Conservation (phyloP, 73 alveolate genomes). For the Effrenium voratum region DNA sequence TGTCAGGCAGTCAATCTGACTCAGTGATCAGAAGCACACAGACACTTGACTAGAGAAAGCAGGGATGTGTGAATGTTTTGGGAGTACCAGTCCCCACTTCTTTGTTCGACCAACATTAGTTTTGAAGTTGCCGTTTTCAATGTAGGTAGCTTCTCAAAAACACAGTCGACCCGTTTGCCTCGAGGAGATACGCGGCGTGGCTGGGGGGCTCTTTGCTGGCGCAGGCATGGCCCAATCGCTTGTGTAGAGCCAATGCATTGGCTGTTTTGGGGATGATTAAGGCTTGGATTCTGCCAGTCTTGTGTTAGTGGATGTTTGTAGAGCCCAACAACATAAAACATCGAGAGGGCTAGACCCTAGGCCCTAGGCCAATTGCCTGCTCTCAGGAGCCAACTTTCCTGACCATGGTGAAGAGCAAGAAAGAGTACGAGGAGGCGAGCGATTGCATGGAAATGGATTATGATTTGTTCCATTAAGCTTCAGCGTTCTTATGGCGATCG, state of each 20-base stretch:
- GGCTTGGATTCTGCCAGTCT: neutral
- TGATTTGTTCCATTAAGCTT: neutral
- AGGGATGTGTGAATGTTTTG: too few species aligned
- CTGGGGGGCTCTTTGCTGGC: slow-evolving; percentile 72
- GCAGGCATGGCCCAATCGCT: slow-evolving; percentile 4
- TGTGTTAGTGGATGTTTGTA: neutral
- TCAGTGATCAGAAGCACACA: too few species aligned
- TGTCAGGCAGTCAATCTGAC: too few species aligned
- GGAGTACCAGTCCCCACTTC: too few species aligned
- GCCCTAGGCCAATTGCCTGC: too few species aligned
- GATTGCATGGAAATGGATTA: neutral
- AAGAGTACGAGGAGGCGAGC: slow-evolving; percentile 71
- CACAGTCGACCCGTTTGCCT: too few species aligned
- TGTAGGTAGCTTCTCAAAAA: too few species aligned
- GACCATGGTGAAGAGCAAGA: slow-evolving; percentile 62
- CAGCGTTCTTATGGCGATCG: neutral
- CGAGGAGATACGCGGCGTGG: slow-evolving; percentile 76
- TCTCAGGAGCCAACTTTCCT: slow-evolving; percentile 19
- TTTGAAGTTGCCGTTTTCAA: too few species aligned
- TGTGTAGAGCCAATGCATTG: neutral
- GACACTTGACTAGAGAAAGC: too few species aligned
- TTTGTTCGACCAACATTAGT: too few species aligned
- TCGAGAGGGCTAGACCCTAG: neutral
- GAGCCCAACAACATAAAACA: neutral
- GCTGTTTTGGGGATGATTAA: neutral